Evolutionary conservation across 768 basidiomycete species (phyloP).

Genomic region (Tremella mesenterica): DNA sequence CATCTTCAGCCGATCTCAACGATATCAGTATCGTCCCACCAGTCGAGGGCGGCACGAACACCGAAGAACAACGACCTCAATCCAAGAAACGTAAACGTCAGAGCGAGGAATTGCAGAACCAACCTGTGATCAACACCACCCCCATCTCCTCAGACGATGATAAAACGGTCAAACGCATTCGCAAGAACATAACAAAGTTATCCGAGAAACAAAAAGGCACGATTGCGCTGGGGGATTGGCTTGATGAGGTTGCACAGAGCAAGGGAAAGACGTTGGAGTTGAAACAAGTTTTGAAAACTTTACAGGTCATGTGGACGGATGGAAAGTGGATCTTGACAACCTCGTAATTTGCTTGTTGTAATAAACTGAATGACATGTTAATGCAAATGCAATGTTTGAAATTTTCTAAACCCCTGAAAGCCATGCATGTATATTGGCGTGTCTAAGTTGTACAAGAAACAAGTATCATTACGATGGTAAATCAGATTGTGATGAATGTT

Average conservation of each 20-base stretch:
- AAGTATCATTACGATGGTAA: too few species aligned
- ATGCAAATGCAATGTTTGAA: too few species aligned
- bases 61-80: background rate
- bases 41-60: background rate
- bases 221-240: conserved; percentile 10
- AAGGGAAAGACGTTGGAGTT: conserved; percentile 22
- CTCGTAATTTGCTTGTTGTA: background rate
- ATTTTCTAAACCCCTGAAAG: too few species aligned
- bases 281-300: conserved; percentile 9
- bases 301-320: conserved; percentile 10
- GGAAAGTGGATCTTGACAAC: conserved; percentile 6
- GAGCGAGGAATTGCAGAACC: background rate
- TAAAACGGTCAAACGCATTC: conserved; percentile 35
- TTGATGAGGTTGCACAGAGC: conserved; percentile 12
- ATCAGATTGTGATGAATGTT: too few species aligned
- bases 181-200: conserved; percentile 52
- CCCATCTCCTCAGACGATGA: conserved; percentile 6
- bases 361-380: too few species aligned
- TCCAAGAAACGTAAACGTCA: conserved; percentile 33
- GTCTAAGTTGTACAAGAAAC: too few species aligned
- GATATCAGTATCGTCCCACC: too few species aligned
- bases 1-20: too few species aligned
- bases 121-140: background rate
- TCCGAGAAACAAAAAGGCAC: background rate
- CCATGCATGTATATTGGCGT: too few species aligned